Percentiles rank a stretch among this genome's conserved stretches.
phyloP scores from a whole-genome alignment of 2,329 filamentous ascomycete species.

The Neopestalotiopsis rosae region DNA sequence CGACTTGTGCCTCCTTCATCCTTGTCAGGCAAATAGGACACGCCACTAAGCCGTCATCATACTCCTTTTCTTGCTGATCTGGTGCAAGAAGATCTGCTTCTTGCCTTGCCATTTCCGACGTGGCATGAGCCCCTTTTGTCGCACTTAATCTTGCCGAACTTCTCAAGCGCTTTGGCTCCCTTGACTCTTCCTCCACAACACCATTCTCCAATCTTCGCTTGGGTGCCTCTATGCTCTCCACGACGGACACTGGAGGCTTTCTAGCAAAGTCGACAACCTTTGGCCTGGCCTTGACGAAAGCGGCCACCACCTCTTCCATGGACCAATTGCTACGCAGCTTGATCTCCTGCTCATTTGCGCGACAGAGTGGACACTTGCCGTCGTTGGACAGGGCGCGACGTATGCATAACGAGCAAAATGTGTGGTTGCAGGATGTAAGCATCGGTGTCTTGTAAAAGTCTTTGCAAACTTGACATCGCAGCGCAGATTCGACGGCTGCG shows the following conservation, averaged over 20 bases:
- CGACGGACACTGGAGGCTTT: slow-evolving; percentile 37
- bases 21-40: slow-evolving; percentile 82
- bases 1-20: slow-evolving; percentile 83
- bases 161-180: slow-evolving; percentile 51
- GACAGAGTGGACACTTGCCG: slow-evolving; percentile 87
- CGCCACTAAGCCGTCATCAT: slow-evolving; percentile 76
- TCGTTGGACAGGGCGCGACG: slow-evolving; percentile 82
- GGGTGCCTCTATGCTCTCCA: slow-evolving; percentile 32
- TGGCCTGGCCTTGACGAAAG: slow-evolving; percentile 71
- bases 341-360: slow-evolving; percentile 78
- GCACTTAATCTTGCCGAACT: slow-evolving; percentile 57
- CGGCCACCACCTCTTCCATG: slow-evolving; percentile 82
- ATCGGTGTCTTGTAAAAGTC: slow-evolving; percentile 96
- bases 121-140: slow-evolving; percentile 42
- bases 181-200: slow-evolving; percentile 37
- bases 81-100: slow-evolving; percentile 41
- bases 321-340: slow-evolving; percentile 86
- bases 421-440: slow-evolving; percentile 93
- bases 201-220: slow-evolving; percentile 58
- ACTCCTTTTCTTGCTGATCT: slow-evolving; percentile 23
- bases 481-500: slow-evolving; percentile 76
- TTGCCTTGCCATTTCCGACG: slow-evolving; percentile 40
- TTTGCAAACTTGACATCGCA: slow-evolving; percentile 97
- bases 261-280: slow-evolving; percentile 69
- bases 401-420: slow-evolving; percentile 96